Conservation (phyloP, 2,329 filamentous ascomycete genomes). For the Beauveria sp. region DNA sequence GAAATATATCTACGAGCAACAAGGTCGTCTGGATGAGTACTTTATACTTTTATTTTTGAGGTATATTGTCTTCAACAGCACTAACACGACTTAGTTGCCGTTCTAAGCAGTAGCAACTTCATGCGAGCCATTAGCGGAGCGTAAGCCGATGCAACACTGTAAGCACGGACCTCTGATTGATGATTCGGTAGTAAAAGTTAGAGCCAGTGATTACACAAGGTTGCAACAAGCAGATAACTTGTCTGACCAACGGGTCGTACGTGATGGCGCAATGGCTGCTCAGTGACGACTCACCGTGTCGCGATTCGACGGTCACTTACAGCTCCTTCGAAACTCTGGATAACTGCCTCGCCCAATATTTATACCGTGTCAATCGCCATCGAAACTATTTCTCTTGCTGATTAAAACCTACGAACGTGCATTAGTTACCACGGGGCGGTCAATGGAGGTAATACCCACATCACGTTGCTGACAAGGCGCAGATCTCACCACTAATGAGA, state of each 20-base stretch:
- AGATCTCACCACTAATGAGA: not conserved
- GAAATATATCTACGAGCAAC: too few species aligned
- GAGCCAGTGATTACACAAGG: not conserved
- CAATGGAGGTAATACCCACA: not conserved
- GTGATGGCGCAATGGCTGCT: not conserved
- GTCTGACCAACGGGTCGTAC: not conserved
- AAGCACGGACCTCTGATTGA: not conserved
- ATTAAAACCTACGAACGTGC: too few species aligned
- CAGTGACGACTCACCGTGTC: not conserved
- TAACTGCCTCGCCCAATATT: too few species aligned
- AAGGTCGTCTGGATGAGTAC: not conserved
- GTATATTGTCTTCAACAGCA: too few species aligned
- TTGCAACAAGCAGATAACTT: not conserved
- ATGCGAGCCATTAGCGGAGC: not conserved
- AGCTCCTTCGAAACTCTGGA: too few species aligned
- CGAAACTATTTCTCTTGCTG: too few species aligned
- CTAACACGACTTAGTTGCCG: not conserved
- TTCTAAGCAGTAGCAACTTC: not conserved
- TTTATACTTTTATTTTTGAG: not conserved
- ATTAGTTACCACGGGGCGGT: too few species aligned
- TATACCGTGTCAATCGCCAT: too few species aligned
- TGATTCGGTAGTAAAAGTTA: not conserved
- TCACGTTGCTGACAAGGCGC: not conserved
- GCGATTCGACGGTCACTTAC: too few species aligned
- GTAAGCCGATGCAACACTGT: not conserved